Percentiles rank a stretch among this genome's conserved stretches.
Evolutionary conservation across 202 grass and related monocot genomes (phyloP).

Genomic region (Musa balbisiana): DNA sequence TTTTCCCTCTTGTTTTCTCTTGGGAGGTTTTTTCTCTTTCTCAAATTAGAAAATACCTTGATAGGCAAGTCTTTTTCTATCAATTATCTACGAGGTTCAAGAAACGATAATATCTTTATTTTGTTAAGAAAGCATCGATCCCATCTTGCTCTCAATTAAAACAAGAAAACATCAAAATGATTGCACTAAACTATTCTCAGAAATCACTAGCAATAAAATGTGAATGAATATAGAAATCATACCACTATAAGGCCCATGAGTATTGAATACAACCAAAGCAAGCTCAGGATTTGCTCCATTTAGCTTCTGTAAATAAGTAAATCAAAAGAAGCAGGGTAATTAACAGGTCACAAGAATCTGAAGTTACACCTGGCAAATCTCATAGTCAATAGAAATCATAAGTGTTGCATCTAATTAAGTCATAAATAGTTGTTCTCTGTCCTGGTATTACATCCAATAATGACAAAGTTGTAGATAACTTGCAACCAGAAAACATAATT

Average conservation of each 20-base stretch:
- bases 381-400: no score
- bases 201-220: constrained; percentile 12
- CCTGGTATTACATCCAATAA: no score
- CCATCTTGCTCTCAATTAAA: not conserved
- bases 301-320: constrained; percentile 47
- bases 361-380: not conserved
- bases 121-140: not conserved
- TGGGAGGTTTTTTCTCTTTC: not conserved
- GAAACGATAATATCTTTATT: no score
- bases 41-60: not conserved
- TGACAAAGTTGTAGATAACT: no score
- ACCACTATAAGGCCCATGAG: constrained; percentile 80
- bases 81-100: not conserved
- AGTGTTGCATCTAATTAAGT: not conserved
- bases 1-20: not conserved
- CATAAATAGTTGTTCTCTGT: not conserved
- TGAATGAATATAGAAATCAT: constrained; percentile 20
- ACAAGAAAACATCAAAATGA: not conserved
- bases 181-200: not conserved
- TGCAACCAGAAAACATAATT: no score
- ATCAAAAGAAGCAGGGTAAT: constrained; percentile 1
- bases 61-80: not conserved
- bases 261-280: constrained; percentile 77
- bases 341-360: constrained; percentile 13
- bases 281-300: constrained; percentile 46